These are phyloP conservation scores for Herpotrichia juniperi DNA, from an alignment of 2,329 filamentous ascomycete genomes.

Conservation along the genomic window DNA sequence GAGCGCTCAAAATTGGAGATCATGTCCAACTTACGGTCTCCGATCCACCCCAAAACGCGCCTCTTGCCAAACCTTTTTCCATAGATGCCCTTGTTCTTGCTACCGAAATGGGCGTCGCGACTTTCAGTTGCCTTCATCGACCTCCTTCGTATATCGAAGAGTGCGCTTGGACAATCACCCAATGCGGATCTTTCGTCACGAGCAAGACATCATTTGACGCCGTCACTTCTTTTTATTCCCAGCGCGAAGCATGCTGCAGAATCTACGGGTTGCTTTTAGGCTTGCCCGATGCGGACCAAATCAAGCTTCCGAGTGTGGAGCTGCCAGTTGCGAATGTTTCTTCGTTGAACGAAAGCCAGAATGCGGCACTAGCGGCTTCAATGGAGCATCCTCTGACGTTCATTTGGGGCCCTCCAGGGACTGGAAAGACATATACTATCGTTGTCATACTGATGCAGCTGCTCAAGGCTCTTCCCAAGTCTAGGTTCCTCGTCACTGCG, in stretches of 20 bases:
- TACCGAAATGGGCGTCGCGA: constrained; percentile 34
- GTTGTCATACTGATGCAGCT: constrained; percentile 47
- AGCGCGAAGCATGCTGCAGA: constrained; percentile 39
- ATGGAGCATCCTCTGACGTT: constrained; percentile 44
- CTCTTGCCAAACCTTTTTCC: constrained; percentile 30
- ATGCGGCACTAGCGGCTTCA: constrained; percentile 38
- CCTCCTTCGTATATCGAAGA: constrained; percentile 44
- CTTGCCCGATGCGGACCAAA: constrained; percentile 13
- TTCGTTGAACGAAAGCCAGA: constrained; percentile 44
- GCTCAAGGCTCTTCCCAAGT: constrained; percentile 24
- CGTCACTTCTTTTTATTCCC: constrained; percentile 35
- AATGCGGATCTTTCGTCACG: constrained; percentile 52
- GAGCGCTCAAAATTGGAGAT: constrained; percentile 23
- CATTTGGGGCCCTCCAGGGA: constrained; percentile 55
- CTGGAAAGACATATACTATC: constrained; percentile 53
- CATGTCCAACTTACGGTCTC: constrained; percentile 46
- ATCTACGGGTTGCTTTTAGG: constrained; percentile 32
- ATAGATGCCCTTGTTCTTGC: constrained; percentile 49
- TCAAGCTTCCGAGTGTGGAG: constrained; percentile 14
- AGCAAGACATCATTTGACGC: constrained; percentile 49
- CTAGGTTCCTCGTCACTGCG: constrained; percentile 47
- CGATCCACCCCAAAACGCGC: constrained; percentile 38
- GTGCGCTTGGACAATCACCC: constrained; percentile 46
- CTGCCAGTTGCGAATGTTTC: constrained; percentile 15
- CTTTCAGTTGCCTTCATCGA: constrained; percentile 48